Base-by-base conservation (phyloP, 768 basidiomycete genomes). In the Lactarius vividus region DNA sequence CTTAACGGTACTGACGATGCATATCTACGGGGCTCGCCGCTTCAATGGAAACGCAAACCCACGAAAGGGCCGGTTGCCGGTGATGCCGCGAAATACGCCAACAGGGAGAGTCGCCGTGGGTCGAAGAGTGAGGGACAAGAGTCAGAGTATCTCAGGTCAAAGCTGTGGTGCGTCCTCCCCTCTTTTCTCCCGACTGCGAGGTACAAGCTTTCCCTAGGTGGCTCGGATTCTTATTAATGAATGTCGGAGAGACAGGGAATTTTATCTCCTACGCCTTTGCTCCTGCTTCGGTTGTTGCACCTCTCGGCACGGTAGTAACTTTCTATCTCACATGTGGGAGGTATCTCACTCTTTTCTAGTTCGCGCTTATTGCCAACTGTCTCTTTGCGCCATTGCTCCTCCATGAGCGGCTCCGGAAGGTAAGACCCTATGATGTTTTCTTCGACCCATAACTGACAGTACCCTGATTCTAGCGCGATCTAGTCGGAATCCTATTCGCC, bases 361-460 rank as follows among this genome's bases (percentile, higher is more conserved):
- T 94, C 75, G 94, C 94, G 2, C 81, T 98, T n/a, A 87, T 96
- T 65, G 93, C 96, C 16, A 98, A 98, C 75, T 98, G 95, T 73
- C 81, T 95, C 46, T 94, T 98, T 69, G 94, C 96, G 1, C 96
- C 96, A 18, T 71, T 94, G 3, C 84, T 98, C 73, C 82, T 94
- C 11, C 81, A 85, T 10, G 93, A 98, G 77, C 84, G 83, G 6
- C 96, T 99, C 74, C 87, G 89, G 40, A 88, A 83, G 77, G 88
- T 88, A 73, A 74, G 76, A 69, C 44, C 73, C 18, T 28, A 69
- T 63, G 73, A 31, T 26, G 58, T 18, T 66, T 28, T n/a, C 55
- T 68, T 35, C 57, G 6, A 28, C 13, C 2, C 44, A 4, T 37
- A n/a, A 49, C 70, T 75, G 56, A 73, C 60, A 35, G 66, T 20